A percentile compares a stretch with the other conserved stretches of the same genome.
Evolutionary conservation across 1,284 basidiomycete species (phyloP).

Genomic region (Rhodotorula sp.): DNA sequence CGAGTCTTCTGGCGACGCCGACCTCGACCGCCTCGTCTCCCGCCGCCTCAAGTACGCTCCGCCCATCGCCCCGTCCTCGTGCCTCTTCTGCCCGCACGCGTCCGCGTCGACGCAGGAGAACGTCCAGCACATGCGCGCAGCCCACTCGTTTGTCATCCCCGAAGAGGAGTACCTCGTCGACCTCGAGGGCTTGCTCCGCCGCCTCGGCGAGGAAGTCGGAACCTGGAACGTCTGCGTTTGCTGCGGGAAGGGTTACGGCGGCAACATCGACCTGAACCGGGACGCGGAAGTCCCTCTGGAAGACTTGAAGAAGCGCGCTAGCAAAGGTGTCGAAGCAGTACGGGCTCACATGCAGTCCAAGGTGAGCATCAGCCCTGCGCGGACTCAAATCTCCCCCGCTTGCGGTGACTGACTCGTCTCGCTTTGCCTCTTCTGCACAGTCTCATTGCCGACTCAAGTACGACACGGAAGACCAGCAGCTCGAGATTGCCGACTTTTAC

Average conservation of each 20-base stretch:
- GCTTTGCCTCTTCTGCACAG: slow-evolving; percentile 14
- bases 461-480: slow-evolving; percentile 71
- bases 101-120: slow-evolving; percentile 59
- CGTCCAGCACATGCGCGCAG: slow-evolving; percentile 79
- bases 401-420: background rate
- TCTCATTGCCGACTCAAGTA: slow-evolving; percentile 93
- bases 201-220: slow-evolving; percentile 91
- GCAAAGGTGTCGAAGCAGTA: slow-evolving; percentile 66
- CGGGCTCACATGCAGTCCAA: slow-evolving; percentile 93
- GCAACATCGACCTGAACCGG: slow-evolving; percentile 61
- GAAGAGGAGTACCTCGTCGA: slow-evolving; percentile 89
- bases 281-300: slow-evolving; percentile 47
- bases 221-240: slow-evolving; percentile 90
- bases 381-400: background rate
- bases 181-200: slow-evolving; percentile 73
- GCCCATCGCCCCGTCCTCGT: slow-evolving; percentile 50
- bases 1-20: slow-evolving; percentile 65
- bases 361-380: slow-evolving; percentile 46
- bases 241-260: slow-evolving; percentile 57
- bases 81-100: slow-evolving; percentile 77
- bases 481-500: slow-evolving; percentile 91
- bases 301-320: slow-evolving; percentile 40
- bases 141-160: slow-evolving; percentile 95
- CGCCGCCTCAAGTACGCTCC: slow-evolving; percentile 60
- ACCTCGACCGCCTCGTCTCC: slow-evolving; percentile 70